phyloP scores from a whole-genome alignment of 1,139 yeast genomes.

The Candida sp. region DNA sequence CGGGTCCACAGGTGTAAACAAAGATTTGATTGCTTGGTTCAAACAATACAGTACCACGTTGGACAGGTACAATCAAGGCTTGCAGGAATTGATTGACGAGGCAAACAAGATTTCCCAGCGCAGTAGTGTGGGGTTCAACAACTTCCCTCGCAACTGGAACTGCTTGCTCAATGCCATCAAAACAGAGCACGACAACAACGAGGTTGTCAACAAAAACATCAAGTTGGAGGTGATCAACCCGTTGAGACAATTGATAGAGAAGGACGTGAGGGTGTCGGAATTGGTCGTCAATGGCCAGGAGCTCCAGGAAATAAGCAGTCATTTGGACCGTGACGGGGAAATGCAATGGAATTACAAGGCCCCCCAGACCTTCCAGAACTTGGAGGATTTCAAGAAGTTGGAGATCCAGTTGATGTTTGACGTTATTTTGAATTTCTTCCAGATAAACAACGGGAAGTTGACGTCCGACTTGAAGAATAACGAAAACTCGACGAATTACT shows the following conservation, averaged over 20 bases:
- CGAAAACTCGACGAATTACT: slow-evolving; percentile 70
- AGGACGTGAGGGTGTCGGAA: slow-evolving; percentile 54
- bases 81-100: slow-evolving; percentile 47
- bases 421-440: slow-evolving; percentile 69
- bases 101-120: slow-evolving; percentile 17
- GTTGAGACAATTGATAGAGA: slow-evolving; percentile 53
- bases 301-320: slow-evolving; percentile 36
- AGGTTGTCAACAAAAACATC: slow-evolving; percentile 53
- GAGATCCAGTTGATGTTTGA: slow-evolving; percentile 74
- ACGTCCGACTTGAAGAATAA: slow-evolving; percentile 51
- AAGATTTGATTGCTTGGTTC: slow-evolving; percentile 56
- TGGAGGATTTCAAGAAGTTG: slow-evolving; percentile 73
- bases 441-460: slow-evolving; percentile 56
- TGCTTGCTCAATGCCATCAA: slow-evolving; percentile 55
- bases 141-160: slow-evolving; percentile 59
- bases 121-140: slow-evolving; percentile 52
- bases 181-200: slow-evolving; percentile 57
- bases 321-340: slow-evolving; percentile 36
- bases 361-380: slow-evolving; percentile 75
- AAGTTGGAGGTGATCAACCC: slow-evolving; percentile 62
- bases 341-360: slow-evolving; percentile 77
- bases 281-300: slow-evolving; percentile 46
- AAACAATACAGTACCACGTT: slow-evolving; percentile 54
- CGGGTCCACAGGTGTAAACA: slow-evolving; percentile 24
- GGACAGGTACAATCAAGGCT: slow-evolving; percentile 53